These are phyloP conservation scores for Leptodontidium sp. DNA, from an alignment of 2,329 filamentous ascomycete genomes.

Conservation along the genomic window DNA sequence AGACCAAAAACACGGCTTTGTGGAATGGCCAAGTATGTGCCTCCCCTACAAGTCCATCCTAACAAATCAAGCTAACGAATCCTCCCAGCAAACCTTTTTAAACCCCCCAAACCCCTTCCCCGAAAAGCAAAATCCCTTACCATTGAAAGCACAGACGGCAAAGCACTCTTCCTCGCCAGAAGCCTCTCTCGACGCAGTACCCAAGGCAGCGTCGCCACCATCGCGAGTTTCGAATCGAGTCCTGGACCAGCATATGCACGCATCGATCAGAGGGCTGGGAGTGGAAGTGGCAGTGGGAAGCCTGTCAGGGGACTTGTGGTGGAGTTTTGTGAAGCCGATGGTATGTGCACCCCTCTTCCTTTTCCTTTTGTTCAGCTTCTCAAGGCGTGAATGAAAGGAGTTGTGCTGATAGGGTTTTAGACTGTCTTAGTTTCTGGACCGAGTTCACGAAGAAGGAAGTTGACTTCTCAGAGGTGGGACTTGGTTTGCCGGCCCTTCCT, in stretches of 20 bases:
- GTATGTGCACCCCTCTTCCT: conserved; percentile 16
- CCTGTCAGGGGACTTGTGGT: conserved; percentile 30
- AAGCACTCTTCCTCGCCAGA: conserved; percentile 25
- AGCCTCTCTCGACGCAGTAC: conserved; percentile 27
- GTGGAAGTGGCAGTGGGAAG: background rate
- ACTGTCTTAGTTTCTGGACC: conserved; percentile 34
- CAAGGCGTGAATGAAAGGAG: background rate
- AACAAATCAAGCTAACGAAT: background rate
- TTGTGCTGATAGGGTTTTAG: conserved; percentile 7
- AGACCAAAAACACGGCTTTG: conserved; percentile 35
- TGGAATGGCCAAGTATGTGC: conserved; percentile 37
- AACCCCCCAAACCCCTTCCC: conserved; percentile 30
- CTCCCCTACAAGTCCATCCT: background rate
- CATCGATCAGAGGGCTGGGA: conserved; percentile 20
- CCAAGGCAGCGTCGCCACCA: conserved; percentile 34
- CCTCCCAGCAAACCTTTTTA: conserved; percentile 31
- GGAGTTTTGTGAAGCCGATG: conserved; percentile 33
- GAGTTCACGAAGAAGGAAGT: conserved; percentile 27
- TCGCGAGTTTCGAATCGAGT: conserved; percentile 30
- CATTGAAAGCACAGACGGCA: conserved; percentile 31
- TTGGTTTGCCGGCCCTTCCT: conserved; percentile 1
- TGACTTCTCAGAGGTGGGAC: background rate
- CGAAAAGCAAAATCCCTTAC: conserved; percentile 26
- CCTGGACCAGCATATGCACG: conserved; percentile 26
- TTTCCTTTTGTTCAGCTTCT: background rate